These are phyloP conservation scores for Eragrostis tef DNA, from an alignment of 202 grass and related monocot species.

Conservation along the genomic window DNA sequence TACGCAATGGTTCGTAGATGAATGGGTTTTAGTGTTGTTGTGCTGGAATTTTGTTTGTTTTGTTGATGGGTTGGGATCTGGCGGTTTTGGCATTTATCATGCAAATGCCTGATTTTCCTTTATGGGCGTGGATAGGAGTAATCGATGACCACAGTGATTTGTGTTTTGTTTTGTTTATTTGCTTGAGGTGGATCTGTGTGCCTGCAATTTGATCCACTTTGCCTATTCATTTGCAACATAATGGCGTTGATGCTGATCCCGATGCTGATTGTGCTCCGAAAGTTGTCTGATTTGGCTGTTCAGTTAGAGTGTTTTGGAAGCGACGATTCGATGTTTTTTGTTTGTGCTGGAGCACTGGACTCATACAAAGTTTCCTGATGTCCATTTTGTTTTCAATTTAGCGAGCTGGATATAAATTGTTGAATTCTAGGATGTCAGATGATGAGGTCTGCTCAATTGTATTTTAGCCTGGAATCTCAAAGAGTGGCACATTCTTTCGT, in stretches of 20 bases:
- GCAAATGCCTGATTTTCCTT: background rate
- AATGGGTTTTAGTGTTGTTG: slow-evolving; percentile 17
- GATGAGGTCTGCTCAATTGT: slow-evolving; percentile 10
- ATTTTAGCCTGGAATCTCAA: slow-evolving; percentile 23
- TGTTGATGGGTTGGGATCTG: slow-evolving; percentile 41
- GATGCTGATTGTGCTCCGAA: background rate
- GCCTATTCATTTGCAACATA: background rate
- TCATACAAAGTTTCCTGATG: background rate
- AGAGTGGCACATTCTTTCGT: background rate
- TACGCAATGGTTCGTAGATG: slow-evolving; percentile 6
- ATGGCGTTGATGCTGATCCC: slow-evolving; percentile 19
- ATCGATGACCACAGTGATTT: slow-evolving; percentile 1
- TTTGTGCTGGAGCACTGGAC: background rate
- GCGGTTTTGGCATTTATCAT: slow-evolving; percentile 30
- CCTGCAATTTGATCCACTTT: background rate
- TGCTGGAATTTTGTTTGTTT: slow-evolving; percentile 12
- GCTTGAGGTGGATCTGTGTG: slow-evolving; percentile 39
- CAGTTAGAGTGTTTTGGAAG: background rate
- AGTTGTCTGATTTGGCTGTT: background rate
- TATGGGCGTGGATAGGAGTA: background rate
- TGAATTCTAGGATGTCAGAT: slow-evolving; percentile 16
- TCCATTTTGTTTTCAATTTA: slow-evolving; percentile 15
- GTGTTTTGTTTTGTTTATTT: background rate
- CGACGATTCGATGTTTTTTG: background rate
- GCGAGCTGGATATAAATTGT: slow-evolving; percentile 26